phyloP scores from a whole-genome alignment of 2,329 filamentous ascomycete species.

The Ilyonectria destructans region DNA sequence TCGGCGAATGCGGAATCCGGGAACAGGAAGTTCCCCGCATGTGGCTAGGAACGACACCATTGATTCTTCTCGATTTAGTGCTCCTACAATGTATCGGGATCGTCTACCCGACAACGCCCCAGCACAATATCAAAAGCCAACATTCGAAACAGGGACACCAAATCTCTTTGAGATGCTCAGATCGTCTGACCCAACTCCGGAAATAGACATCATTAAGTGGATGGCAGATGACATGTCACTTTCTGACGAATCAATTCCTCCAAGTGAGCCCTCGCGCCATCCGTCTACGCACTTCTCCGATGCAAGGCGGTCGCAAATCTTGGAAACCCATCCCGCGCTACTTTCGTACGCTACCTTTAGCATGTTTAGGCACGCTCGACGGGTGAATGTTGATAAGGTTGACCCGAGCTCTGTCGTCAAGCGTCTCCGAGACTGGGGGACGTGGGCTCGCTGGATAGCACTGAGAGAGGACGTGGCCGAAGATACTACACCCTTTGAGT shows the following conservation, averaged over 20 bases:
- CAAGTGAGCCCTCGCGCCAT: not conserved
- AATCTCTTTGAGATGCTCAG: too few species aligned
- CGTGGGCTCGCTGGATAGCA: not conserved
- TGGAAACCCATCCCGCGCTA: not conserved
- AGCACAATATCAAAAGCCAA: too few species aligned
- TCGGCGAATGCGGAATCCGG: not conserved
- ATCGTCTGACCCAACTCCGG: too few species aligned
- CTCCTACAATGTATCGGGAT: too few species aligned
- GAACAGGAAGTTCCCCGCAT: not conserved
- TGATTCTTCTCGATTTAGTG: not conserved
- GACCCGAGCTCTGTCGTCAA: not conserved
- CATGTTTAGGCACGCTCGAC: not conserved
- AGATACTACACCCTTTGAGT: not conserved
- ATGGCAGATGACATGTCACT: not conserved
- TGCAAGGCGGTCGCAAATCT: not conserved
- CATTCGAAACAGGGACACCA: too few species aligned
- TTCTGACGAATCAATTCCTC: not conserved
- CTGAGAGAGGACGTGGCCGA: not conserved
- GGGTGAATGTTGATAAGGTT: not conserved
- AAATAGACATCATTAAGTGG: too few species aligned
- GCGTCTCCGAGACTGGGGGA: not conserved
- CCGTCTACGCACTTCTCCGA: not conserved
- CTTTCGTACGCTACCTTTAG: not conserved
- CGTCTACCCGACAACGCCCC: too few species aligned
- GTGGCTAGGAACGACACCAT: not conserved